A percentile compares a stretch with the other conserved stretches of the same genome.
Conservation (phyloP, 192 early-diverging fungal genomes). For the Fimicolochytrium jonesii region DNA sequence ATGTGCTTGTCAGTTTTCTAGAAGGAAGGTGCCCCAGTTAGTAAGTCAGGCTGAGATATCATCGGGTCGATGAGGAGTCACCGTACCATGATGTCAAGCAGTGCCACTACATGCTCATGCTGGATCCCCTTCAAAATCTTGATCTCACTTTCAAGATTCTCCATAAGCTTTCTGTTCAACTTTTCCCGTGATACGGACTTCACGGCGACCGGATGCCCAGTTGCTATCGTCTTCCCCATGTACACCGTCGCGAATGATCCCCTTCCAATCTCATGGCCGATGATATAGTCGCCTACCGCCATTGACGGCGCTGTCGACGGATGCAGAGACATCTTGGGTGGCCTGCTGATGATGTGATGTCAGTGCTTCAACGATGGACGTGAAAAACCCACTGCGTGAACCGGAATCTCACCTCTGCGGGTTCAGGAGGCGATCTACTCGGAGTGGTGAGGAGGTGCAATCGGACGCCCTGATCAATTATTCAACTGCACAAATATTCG, state of each 20-base stretch:
- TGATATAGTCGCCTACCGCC: slow-evolving; percentile 70
- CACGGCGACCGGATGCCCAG: slow-evolving; percentile 66
- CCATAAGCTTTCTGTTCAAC: slow-evolving; percentile 84
- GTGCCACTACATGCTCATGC: slow-evolving; percentile 83
- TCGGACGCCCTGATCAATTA: no score
- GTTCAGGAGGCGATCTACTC: no score
- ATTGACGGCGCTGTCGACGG: slow-evolving; percentile 11
- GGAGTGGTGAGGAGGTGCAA: no score
- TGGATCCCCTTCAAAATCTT: slow-evolving; percentile 79
- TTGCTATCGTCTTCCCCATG: slow-evolving; percentile 17
- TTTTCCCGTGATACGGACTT: slow-evolving; percentile 86
- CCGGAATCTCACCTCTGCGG: no score
- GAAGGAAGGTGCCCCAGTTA: no score
- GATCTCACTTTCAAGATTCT: slow-evolving; percentile 96
- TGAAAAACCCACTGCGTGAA: no score
- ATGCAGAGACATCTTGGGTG: background rate
- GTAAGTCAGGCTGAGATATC: no score
- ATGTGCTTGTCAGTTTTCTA: slow-evolving; percentile 92
- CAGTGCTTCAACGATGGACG: no score
- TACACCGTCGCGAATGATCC: slow-evolving; percentile 97
- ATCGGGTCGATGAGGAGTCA: no score
- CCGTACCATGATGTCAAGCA: slow-evolving; percentile 82
- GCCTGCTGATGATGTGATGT: background rate
- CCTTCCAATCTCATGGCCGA: slow-evolving; percentile 81
- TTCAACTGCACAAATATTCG: no score